phyloP scores from a whole-genome alignment of 257 asterid species.

The Solanum chaucha region DNA sequence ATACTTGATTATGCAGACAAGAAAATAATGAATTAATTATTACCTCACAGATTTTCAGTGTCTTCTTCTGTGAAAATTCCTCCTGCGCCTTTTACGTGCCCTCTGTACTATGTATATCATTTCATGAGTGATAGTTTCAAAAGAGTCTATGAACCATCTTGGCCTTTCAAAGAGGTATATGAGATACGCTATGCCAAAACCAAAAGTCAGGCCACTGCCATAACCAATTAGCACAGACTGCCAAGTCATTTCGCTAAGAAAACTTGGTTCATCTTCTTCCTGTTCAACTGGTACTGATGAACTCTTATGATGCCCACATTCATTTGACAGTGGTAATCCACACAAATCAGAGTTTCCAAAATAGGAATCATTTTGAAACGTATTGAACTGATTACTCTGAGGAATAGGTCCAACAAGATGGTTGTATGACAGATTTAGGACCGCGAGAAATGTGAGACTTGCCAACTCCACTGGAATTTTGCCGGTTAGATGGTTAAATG shows the following conservation, averaged over 20 bases:
- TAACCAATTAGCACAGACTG: background rate
- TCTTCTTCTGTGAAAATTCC: background rate
- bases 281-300: background rate
- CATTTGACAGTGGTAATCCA: background rate
- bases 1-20: too few species aligned
- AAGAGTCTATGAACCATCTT: background rate
- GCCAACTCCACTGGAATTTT: background rate
- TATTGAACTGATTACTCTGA: background rate
- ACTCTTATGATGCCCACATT: background rate
- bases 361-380: background rate
- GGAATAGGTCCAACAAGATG: background rate
- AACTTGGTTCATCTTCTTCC: background rate
- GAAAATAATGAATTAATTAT: too few species aligned
- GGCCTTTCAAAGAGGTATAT: background rate
- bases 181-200: background rate
- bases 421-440: background rate
- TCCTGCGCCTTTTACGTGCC: background rate
- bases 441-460: background rate
- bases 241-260: background rate
- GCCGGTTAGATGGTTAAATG: background rate
- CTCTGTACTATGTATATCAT: background rate
- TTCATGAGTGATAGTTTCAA: background rate
- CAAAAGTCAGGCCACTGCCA: background rate
- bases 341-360: background rate
- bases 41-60: background rate